Conservation (phyloP, 2,329 filamentous ascomycete species). For the Teratosphaeria viscida region DNA sequence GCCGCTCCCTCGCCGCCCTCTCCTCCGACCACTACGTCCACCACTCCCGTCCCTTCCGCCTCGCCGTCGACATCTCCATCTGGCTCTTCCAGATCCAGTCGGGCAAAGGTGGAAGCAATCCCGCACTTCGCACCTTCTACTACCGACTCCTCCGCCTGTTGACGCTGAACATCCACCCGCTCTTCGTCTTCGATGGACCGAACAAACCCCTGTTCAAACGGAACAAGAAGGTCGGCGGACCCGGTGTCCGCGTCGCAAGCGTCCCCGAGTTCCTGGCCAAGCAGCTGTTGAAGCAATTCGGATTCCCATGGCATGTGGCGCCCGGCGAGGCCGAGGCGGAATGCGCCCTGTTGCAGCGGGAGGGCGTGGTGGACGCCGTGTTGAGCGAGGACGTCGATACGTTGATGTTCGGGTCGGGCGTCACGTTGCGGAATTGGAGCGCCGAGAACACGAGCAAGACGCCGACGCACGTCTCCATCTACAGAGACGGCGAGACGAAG, state of each 20-base stretch:
- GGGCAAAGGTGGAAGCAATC: slow-evolving; percentile 75
- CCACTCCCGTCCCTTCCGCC: slow-evolving; percentile 61
- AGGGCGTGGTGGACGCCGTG: slow-evolving; percentile 82
- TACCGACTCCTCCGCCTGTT: slow-evolving; percentile 76
- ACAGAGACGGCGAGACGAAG: slow-evolving; percentile 53
- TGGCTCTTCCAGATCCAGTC: slow-evolving; percentile 94
- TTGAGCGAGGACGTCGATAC: slow-evolving; percentile 95
- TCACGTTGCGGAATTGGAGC: slow-evolving; percentile 74
- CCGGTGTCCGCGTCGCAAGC: slow-evolving; percentile 52
- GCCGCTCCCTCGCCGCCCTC: slow-evolving; percentile 72
- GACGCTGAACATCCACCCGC: slow-evolving; percentile 65
- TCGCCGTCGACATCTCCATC: slow-evolving; percentile 91
- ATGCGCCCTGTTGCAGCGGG: slow-evolving; percentile 73
- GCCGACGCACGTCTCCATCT: slow-evolving; percentile 79
- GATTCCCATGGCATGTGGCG: slow-evolving; percentile 72
- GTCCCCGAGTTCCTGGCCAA: slow-evolving; percentile 69
- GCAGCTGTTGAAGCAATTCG: slow-evolving; percentile 72
- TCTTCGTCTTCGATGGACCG: slow-evolving; percentile 85
- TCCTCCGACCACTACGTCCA: slow-evolving; percentile 65
- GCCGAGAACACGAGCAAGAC: slow-evolving; percentile 51
- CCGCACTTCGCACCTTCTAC: slow-evolving; percentile 82
- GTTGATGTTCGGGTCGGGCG: slow-evolving; percentile 85
- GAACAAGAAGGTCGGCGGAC: slow-evolving; percentile 57
- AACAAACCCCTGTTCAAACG: slow-evolving; percentile 81
- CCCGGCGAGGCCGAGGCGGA: slow-evolving; percentile 95